Evolutionary conservation across 208 protist genomes (phyloP).

Genomic region (Trypanosoma melophagium): DNA sequence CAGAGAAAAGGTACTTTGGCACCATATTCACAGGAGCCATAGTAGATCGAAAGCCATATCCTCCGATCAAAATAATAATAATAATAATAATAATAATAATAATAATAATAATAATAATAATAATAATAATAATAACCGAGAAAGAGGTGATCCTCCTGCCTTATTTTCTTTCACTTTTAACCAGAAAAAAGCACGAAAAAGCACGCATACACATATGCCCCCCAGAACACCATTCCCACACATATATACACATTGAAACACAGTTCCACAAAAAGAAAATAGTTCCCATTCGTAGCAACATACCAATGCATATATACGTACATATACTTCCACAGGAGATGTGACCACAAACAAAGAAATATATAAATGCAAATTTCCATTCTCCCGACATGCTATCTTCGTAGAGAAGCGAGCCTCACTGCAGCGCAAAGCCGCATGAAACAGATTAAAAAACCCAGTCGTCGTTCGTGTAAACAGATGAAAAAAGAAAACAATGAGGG

Average conservation of each 20-base stretch:
- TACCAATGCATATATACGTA: not conserved
- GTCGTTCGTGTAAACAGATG: not conserved
- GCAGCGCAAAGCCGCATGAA: no score
- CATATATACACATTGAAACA: slow-evolving; percentile 6
- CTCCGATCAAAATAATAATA: no score
- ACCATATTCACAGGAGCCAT: no score
- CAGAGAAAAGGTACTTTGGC: no score
- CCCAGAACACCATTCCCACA: slow-evolving; percentile 1
- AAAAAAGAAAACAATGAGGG: not conserved
- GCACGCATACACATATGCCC: not conserved
- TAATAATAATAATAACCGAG: not conserved
- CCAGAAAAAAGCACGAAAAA: slow-evolving; percentile 9
- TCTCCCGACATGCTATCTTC: no score
- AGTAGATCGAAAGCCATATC: no score
- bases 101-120: slow-evolving; percentile 6
- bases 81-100: not conserved
- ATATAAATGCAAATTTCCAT: slow-evolving; percentile 2
- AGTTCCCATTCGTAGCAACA: not conserved
- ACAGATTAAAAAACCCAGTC: not conserved
- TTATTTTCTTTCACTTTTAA: slow-evolving; percentile 7
- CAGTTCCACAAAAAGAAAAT: slow-evolving; percentile 7
- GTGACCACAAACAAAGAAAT: no score
- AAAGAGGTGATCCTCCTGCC: no score
- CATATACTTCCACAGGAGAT: no score
- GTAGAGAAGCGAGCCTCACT: no score